These are phyloP conservation scores for Stellera chamaejasme DNA, from an alignment of 345 rosid species.

Conservation along the genomic window DNA sequence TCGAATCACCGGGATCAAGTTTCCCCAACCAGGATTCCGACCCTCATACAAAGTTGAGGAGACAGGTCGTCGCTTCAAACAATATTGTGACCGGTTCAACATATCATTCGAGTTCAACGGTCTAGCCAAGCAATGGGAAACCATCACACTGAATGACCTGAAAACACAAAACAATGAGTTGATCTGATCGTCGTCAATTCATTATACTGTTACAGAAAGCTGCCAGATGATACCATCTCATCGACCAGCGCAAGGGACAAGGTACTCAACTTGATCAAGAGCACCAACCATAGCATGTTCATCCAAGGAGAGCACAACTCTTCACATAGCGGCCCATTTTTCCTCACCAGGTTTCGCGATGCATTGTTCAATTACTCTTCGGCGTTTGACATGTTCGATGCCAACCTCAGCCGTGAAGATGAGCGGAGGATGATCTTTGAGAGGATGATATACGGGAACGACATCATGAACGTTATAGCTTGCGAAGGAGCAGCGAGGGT, in stretches of 20 bases:
- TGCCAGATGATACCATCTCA: slow-evolving; percentile 56
- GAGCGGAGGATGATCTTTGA: slow-evolving; percentile 47
- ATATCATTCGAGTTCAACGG: slow-evolving; percentile 53
- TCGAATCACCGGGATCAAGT: slow-evolving; percentile 70
- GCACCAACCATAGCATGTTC: slow-evolving; percentile 51
- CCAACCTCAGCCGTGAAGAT: slow-evolving; percentile 33
- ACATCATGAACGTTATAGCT: slow-evolving; percentile 56
- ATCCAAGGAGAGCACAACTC: slow-evolving; percentile 58
- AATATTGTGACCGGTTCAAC: slow-evolving; percentile 46
- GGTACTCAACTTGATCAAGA: slow-evolving; percentile 47
- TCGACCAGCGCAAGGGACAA: slow-evolving; percentile 51
- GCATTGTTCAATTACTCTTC: slow-evolving; percentile 68
- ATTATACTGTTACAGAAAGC: slow-evolving; percentile 38
- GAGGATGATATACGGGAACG: slow-evolving; percentile 42
- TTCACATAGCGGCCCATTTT: slow-evolving; percentile 61
- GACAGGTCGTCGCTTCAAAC: slow-evolving; percentile 47
- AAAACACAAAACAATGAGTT: slow-evolving; percentile 44
- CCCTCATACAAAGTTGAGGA: slow-evolving; percentile 68
- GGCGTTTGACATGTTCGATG: slow-evolving; percentile 56
- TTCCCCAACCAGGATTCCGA: slow-evolving; percentile 77
- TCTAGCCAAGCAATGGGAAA: slow-evolving; percentile 72
- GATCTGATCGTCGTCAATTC: slow-evolving; percentile 51
- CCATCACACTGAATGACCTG: slow-evolving; percentile 55
- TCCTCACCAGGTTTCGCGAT: slow-evolving; percentile 54
- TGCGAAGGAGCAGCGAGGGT: slow-evolving; percentile 63